These are phyloP conservation scores for Colletotrichum sublineola DNA, from an alignment of 2,329 filamentous ascomycete genomes.

Conservation along the genomic window DNA sequence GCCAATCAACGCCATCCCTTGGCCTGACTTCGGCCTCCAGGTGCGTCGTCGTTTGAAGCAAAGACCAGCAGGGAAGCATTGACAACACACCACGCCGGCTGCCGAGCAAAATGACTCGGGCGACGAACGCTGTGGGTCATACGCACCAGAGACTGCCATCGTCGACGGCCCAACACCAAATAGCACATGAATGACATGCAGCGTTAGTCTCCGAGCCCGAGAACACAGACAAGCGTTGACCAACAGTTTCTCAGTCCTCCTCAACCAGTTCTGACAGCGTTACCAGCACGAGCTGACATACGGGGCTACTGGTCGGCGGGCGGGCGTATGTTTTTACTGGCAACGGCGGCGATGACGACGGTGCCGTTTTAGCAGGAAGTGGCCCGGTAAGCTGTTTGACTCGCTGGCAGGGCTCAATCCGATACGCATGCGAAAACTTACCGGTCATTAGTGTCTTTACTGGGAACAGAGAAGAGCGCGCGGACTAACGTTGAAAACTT, in stretches of 20 bases:
- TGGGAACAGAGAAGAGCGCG: conserved; percentile 1
- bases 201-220: background rate
- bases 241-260: background rate
- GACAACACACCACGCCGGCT: conserved; percentile 17
- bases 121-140: conserved; percentile 17
- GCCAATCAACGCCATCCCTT: conserved; percentile 33
- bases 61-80: conserved; percentile 21
- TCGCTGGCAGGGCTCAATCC: conserved; percentile 27
- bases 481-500: background rate
- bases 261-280: background rate
- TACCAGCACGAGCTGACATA: background rate
- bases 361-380: background rate
- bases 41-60: conserved; percentile 10
- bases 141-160: conserved; percentile 14
- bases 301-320: background rate
- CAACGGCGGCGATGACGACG: conserved; percentile 22
- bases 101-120: conserved; percentile 30
- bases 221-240: background rate
- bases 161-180: background rate
- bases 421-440: background rate
- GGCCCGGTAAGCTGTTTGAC: background rate
- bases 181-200: background rate
- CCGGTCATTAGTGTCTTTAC: conserved; percentile 1
- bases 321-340: conserved; percentile 1
- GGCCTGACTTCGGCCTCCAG: conserved; percentile 20